Percentiles rank a stretch among this genome's conserved stretches.
Conservation (phyloP, 371 early-diverging fungal species). For the Rhizomucor pusillus region DNA sequence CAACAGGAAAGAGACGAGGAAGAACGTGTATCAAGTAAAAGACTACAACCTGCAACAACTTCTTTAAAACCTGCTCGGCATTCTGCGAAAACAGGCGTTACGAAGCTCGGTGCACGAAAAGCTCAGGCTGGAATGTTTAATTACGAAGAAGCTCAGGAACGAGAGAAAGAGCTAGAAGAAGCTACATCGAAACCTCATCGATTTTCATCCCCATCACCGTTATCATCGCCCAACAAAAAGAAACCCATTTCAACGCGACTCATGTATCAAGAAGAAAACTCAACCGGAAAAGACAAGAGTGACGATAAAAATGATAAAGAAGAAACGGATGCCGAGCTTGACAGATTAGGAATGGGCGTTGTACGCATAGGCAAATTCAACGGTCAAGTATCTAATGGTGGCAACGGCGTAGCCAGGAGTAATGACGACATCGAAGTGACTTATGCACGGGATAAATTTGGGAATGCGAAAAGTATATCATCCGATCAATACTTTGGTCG, state of each 20-base stretch:
- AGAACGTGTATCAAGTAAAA: too few species aligned
- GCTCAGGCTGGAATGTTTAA: conserved; percentile 32
- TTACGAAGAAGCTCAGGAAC: conserved; percentile 85
- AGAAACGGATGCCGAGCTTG: neutral
- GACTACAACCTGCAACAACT: too few species aligned
- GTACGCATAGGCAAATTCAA: too few species aligned
- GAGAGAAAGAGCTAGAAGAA: conserved; percentile 76
- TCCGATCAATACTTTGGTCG: conserved; percentile 91
- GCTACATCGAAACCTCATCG: conserved; percentile 46
- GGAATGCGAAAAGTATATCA: conserved; percentile 70
- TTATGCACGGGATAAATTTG: conserved; percentile 65
- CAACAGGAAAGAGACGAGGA: too few species aligned
- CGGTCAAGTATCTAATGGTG: too few species aligned
- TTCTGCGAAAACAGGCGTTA: too few species aligned
- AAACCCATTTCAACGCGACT: too few species aligned
- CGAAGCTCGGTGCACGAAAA: conserved; percentile 16
- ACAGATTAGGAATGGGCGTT: too few species aligned
- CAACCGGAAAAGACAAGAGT: neutral
- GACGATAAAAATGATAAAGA: conserved; percentile 1
- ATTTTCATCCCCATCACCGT: neutral
- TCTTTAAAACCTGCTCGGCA: too few species aligned
- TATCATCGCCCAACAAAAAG: too few species aligned
- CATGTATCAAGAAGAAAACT: neutral
- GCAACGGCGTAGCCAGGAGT: too few species aligned
- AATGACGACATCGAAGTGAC: too few species aligned